These are phyloP conservation scores for Vitis hybrid DNA, from an alignment of 177 flowering plant species.

Conservation along the genomic window DNA sequence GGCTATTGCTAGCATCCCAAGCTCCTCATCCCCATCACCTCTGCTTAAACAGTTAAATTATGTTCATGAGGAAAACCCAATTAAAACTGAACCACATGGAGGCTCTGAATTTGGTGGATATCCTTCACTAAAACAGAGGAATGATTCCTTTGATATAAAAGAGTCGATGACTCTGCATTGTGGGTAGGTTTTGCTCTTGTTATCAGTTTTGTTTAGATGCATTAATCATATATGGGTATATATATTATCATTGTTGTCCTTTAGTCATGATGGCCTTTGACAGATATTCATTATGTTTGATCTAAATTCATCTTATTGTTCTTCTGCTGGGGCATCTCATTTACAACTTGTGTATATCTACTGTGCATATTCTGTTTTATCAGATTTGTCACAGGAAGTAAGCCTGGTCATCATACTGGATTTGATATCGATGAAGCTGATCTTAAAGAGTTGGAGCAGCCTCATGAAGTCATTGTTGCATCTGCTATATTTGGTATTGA, in stretches of 20 bases:
- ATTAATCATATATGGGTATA: neutral
- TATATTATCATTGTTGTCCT: neutral
- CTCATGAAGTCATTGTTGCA: conserved; percentile 44
- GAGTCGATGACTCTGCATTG: conserved; percentile 53
- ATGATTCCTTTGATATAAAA: conserved; percentile 37
- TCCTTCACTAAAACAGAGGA: conserved; percentile 43
- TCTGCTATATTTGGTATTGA: conserved; percentile 80
- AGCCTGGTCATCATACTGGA: conserved; percentile 39
- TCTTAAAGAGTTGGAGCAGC: conserved; percentile 35
- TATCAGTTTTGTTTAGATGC: neutral
- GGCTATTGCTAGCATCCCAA: conserved; percentile 44
- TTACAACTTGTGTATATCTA: too few relatives aligned
- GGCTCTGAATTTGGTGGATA: conserved; percentile 57
- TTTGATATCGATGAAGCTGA: conserved; percentile 48
- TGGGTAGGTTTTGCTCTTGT: conserved; percentile 31
- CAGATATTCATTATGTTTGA: neutral
- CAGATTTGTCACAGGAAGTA: conserved; percentile 49
- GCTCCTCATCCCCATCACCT: conserved; percentile 26
- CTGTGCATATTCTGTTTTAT: neutral
- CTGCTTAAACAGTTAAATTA: conserved; percentile 35
- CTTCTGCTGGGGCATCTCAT: neutral
- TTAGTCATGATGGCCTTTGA: neutral
- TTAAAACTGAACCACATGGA: conserved; percentile 34
- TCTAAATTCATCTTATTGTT: neutral
- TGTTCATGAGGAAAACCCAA: conserved; percentile 33